These are phyloP conservation scores for Cephalotrichum gorgonifer DNA, from an alignment of 2,329 filamentous ascomycete species.

Conservation along the genomic window DNA sequence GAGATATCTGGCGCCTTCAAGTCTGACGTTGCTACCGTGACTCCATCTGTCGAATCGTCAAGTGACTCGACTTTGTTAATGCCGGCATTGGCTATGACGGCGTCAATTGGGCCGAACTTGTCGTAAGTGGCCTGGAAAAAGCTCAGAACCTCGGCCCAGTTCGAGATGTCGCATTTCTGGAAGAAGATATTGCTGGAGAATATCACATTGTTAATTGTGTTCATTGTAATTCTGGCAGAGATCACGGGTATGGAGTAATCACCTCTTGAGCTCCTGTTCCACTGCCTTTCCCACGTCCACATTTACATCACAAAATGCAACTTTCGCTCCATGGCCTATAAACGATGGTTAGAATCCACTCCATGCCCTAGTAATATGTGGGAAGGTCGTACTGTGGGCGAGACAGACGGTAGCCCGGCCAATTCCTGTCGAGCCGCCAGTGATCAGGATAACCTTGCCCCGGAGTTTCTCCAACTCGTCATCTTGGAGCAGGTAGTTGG, in stretches of 20 bases:
- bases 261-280: background rate
- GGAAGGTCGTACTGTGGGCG: too few species aligned
- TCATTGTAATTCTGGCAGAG: background rate
- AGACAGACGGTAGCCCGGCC: slow-evolving; percentile 11
- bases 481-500: too few species aligned
- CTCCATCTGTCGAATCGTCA: background rate
- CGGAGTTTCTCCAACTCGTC: slow-evolving; percentile 14
- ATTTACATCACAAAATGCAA: background rate
- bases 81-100: background rate
- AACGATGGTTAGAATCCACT: slow-evolving; percentile 1
- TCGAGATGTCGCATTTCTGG: background rate
- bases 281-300: background rate
- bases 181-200: background rate
- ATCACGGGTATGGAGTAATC: background rate
- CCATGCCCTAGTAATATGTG: too few species aligned
- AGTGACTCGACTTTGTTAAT: background rate
- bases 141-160: background rate
- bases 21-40: background rate
- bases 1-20: background rate
- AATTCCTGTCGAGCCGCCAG: slow-evolving; percentile 27
- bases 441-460: slow-evolving; percentile 27
- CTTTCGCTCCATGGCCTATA: too few species aligned
- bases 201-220: background rate
- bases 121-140: background rate
- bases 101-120: background rate